Base-by-base conservation (phyloP, 352 stramenopile species). In the Lagenidium sp. region DNA sequence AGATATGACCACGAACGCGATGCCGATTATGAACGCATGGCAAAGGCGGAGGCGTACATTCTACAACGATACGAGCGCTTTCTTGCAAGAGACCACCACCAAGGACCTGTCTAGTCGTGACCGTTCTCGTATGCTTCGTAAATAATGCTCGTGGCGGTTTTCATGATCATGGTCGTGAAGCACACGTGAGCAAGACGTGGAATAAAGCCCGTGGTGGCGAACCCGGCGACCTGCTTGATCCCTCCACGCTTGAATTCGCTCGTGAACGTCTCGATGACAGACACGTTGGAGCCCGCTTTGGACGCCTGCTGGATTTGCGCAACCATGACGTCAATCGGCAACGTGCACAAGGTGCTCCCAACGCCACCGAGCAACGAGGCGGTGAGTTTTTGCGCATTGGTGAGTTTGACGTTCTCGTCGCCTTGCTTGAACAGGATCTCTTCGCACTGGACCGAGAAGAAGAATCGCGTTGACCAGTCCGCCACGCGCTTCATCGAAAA, bases 91-190 rank as follows among this genome's bases (percentile, higher is more conserved):
- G 34, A 54, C 36, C 42, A 39, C 29, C 19, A 54, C 16, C 16
- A 39, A 29, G 20, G 12, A 44, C 18, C 11, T 16, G 2, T 26
- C 10, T 26, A 30, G 41, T 59, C 30, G 25, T 63, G 34, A n/a
- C 58, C 52, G 12, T 63, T 48, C 55, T 85, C 73, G 34, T 82
- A 72, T 53, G 70, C 66, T 28, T 92, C 80, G 57, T 94, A 94
- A 41, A 94, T 68, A 56, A 86, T 68, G 49, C 60, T 85, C 25
- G 76, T 91, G 11, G 68, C 77, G 4, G 82, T 90, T 65, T 94
- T 94, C 80, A 94, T 90, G 55, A 94, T 84, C 72, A 92, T 86
- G 11, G 85, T 96, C n/a, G 82, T 95, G 58, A 96, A 88, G 53
- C 72, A 74, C 18, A 82, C 72, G 53, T 95, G 82, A 11, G 74